Evolutionary conservation across 2,329 filamentous ascomycete species (phyloP).

Genomic region (Metarhizium anisopliae): DNA sequence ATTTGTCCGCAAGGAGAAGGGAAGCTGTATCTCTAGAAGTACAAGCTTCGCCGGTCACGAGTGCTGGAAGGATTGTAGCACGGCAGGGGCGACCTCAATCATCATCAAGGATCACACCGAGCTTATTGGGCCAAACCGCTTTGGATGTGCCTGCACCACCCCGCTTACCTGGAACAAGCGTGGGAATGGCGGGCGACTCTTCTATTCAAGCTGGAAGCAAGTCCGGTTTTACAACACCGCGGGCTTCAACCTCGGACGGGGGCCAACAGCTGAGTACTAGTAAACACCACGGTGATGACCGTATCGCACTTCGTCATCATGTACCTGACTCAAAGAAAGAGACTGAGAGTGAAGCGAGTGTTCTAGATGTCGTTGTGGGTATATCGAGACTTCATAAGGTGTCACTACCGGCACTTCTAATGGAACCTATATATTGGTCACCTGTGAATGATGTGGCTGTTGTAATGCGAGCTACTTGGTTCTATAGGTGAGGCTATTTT

Average conservation of each 20-base stretch:
- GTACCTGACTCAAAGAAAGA: slow-evolving; percentile 10
- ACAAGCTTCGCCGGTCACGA: slow-evolving; percentile 1
- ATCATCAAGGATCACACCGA: background rate
- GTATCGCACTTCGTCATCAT: background rate
- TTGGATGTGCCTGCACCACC: background rate
- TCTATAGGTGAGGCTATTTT: slow-evolving; percentile 55
- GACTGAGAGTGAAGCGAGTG: slow-evolving; percentile 9
- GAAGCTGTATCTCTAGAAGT: background rate
- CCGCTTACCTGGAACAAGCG: background rate
- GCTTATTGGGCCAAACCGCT: background rate
- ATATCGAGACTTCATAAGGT: slow-evolving; percentile 87
- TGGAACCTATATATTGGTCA: slow-evolving; percentile 98
- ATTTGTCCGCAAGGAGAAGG: slow-evolving; percentile 10
- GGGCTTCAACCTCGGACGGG: background rate
- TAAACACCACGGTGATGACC: background rate
- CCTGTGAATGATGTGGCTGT: slow-evolving; percentile 81
- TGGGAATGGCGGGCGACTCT: background rate
- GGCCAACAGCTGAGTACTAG: background rate
- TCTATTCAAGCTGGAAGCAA: background rate
- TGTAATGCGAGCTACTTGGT: slow-evolving; percentile 87
- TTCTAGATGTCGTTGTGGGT: slow-evolving; percentile 66
- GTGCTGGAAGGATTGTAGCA: background rate
- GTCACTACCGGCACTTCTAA: slow-evolving; percentile 68
- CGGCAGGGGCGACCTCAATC: background rate
- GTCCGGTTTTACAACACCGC: background rate